These are phyloP conservation scores for Cerioporus squamosus DNA, from an alignment of 1,284 basidiomycete species.

Conservation along the genomic window DNA sequence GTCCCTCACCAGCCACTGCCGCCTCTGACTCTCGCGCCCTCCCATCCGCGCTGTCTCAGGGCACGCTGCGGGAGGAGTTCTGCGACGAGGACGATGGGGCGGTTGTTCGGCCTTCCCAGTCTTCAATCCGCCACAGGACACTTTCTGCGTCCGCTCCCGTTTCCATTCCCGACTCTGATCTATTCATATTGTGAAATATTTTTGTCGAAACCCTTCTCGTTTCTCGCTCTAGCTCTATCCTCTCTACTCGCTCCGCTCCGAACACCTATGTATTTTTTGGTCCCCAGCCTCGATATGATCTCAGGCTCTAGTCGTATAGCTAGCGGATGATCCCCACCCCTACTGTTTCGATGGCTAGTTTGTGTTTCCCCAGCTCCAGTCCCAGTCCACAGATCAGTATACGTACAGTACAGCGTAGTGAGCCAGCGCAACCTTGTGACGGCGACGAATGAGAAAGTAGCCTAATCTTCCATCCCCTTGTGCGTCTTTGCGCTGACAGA, in stretches of 20 bases:
- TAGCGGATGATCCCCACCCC: background rate
- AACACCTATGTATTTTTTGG: constrained; percentile 17
- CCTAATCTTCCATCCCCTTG: too few relatives aligned
- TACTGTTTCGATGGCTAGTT: constrained; percentile 23
- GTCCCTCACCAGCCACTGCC: too few relatives aligned
- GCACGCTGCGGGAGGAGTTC: background rate
- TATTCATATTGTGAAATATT: constrained; percentile 20
- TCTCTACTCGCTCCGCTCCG: background rate
- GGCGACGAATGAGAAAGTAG: too few relatives aligned
- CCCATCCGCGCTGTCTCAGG: background rate
- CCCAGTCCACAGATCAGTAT: background rate
- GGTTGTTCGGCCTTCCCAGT: background rate
- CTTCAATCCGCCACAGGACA: background rate
- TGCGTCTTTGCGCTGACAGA: too few relatives aligned
- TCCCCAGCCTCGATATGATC: too few relatives aligned
- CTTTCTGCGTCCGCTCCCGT: background rate
- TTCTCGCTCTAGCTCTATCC: background rate
- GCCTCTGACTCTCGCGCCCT: background rate
- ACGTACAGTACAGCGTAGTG: constrained; percentile 13
- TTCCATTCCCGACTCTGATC: constrained; percentile 1
- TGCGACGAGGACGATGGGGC: background rate
- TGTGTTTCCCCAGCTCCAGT: background rate
- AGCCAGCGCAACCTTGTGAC: constrained; percentile 9
- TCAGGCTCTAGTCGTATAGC: background rate
- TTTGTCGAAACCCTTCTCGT: constrained; percentile 4